phyloP scores from a whole-genome alignment of 768 basidiomycete genomes.

The Kwoniella shandongensis region DNA sequence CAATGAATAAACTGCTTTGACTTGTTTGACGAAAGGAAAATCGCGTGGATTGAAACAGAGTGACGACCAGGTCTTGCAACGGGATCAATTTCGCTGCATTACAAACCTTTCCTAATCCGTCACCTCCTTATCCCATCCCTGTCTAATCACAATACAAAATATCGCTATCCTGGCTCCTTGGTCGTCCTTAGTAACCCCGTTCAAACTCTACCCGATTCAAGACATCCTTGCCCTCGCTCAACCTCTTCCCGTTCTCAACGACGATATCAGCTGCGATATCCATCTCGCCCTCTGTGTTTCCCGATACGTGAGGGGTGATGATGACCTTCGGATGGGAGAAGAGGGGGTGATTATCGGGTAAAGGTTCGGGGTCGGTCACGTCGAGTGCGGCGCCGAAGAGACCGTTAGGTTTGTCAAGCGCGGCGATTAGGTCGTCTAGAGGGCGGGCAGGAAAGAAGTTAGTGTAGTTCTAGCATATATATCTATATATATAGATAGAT shows the following conservation, averaged over 20 bases:
- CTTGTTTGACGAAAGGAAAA: too few species aligned
- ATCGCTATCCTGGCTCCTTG: too few species aligned
- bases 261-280: constrained; percentile 44
- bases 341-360: constrained; percentile 50
- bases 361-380: constrained; percentile 56
- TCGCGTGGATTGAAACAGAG: too few species aligned
- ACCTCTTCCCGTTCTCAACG: constrained; percentile 38
- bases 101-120: too few species aligned
- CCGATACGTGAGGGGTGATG: constrained; percentile 54
- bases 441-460: too few species aligned
- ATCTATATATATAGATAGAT: neutral
- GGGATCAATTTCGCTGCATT: too few species aligned
- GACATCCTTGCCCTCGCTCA: constrained; percentile 32
- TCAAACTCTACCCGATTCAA: constrained; percentile 34
- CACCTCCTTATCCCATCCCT: too few species aligned
- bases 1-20: neutral
- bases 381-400: constrained; percentile 48
- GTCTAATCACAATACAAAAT: too few species aligned
- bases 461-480: neutral
- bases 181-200: constrained; percentile 33
- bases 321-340: constrained; percentile 52
- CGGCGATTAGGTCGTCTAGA: constrained; percentile 36
- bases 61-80: too few species aligned
- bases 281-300: constrained; percentile 45
- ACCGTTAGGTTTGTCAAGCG: constrained; percentile 29